Percentiles rank a stretch among this genome's conserved stretches.
Conservation (phyloP, 1,284 basidiomycete genomes). For the Trametes versicolor region DNA sequence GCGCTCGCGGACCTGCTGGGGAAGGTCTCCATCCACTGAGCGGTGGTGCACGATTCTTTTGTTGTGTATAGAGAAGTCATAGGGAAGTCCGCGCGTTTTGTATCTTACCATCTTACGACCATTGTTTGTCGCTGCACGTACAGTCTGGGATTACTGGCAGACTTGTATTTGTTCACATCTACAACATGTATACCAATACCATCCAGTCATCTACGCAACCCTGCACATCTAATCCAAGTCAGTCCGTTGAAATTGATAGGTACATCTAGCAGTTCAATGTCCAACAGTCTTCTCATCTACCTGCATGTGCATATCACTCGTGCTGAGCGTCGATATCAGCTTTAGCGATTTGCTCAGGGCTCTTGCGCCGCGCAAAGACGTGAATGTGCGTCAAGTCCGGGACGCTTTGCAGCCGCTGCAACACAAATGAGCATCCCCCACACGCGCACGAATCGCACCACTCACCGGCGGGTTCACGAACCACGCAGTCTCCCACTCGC, state of each 20-base stretch:
- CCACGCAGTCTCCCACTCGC: conserved; percentile 85
- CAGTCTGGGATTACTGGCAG: conserved; percentile 13
- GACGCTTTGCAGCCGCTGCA: conserved; percentile 80
- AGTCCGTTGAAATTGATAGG: neutral
- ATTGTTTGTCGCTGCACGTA: conserved; percentile 13
- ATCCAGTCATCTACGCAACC: conserved; percentile 1
- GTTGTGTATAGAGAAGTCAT: conserved; percentile 18
- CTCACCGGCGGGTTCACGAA: conserved; percentile 86
- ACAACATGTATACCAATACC: conserved; percentile 36
- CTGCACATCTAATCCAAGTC: neutral
- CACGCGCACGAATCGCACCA: neutral
- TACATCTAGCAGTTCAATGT: neutral
- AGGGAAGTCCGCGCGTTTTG: conserved; percentile 26
- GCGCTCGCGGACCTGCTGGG: conserved; percentile 69
- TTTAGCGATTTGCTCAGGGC: conserved; percentile 39
- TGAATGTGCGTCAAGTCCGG: conserved; percentile 83
- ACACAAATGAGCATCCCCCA: neutral
- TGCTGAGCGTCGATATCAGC: conserved; percentile 1
- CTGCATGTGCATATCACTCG: neutral
- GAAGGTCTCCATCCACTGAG: conserved; percentile 57
- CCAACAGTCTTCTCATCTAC: neutral
- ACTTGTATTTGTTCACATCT: conserved; percentile 27
- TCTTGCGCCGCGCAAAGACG: conserved; percentile 74
- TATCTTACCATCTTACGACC: conserved; percentile 29
- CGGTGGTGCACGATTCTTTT: neutral